A percentile compares a stretch with the other conserved stretches of the same genome.
Conservation (phyloP, 495 filamentous ascomycete species). For the Geopyxis carbonaria region DNA sequence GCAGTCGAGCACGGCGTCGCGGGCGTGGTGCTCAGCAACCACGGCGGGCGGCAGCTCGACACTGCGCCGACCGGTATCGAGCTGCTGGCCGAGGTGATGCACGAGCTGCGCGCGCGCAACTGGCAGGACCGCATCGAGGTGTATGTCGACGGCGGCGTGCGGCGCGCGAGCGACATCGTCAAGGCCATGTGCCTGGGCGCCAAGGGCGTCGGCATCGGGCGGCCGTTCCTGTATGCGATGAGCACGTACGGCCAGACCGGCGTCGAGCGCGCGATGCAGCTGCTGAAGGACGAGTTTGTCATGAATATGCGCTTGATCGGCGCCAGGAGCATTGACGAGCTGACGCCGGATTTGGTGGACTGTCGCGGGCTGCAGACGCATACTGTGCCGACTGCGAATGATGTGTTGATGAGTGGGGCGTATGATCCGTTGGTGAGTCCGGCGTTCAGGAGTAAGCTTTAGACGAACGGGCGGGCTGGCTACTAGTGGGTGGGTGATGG, state of each 20-base stretch:
- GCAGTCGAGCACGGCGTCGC: conserved; percentile 72
- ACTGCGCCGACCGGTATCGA: conserved; percentile 83
- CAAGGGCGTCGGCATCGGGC: conserved; percentile 80
- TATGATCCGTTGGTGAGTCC: conserved; percentile 51
- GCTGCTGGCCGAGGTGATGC: conserved; percentile 91
- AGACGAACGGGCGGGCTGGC: no score
- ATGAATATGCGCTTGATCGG: conserved; percentile 97
- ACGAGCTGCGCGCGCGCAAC: conserved; percentile 65
- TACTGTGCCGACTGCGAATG: conserved; percentile 35
- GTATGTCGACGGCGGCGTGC: conserved; percentile 77
- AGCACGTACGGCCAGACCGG: conserved; percentile 74
- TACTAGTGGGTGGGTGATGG: no score
- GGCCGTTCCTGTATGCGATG: conserved; percentile 95
- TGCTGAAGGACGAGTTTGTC: conserved; percentile 96
- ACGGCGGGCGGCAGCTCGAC: conserved; percentile 94
- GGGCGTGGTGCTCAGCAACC: conserved; percentile 90
- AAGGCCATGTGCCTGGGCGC: conserved; percentile 91
- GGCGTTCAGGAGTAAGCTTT: conserved; percentile 36
- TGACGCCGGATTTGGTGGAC: conserved; percentile 67
- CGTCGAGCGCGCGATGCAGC: conserved; percentile 80
- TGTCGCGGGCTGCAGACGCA: conserved; percentile 56
- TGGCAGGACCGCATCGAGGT: conserved; percentile 76
- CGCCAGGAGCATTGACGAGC: conserved; percentile 49
- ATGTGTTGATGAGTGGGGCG: conserved; percentile 40
- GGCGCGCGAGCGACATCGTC: conserved; percentile 83